Base-by-base conservation (phyloP, 2,329 filamentous ascomycete species). In the Thelonectria blattea region DNA sequence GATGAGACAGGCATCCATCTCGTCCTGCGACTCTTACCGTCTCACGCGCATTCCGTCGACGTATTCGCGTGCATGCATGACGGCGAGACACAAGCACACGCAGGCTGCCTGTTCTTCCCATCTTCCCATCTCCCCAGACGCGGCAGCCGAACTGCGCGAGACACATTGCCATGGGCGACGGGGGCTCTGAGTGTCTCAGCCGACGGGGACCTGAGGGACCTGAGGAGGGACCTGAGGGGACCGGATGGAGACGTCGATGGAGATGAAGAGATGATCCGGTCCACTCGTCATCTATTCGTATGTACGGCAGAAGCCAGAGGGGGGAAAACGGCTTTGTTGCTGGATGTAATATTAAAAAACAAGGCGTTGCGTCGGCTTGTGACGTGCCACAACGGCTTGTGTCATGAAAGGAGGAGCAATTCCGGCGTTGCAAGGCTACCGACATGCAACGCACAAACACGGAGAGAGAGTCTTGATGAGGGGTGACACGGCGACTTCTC, bases 151-250 rank as follows among this genome's bases (percentile, higher is more conserved):
- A 61, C 54, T 41, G 49, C 62, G 47, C 37, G 48, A 58, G 52
- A 60, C 46, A 46, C 52, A 70, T 69, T 70, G 68, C 58, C 66
- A 70, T 70, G 63, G 66, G 68, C 58, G 66, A 70, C 63, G 60
- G 60, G 67, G 60, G 32, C 27, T 5, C 5, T 56, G 41, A 64
- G 56, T 56, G 58, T 50, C 49, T 42, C 58, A 67, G 5, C 27
- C 5, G 59, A 62, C 61, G 61, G 56, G 43, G 20, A 27, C 50
- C 59, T 60, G 51, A 55, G 41, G 58, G 53, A 52, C 46, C 48
- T 20, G 37, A 60, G 49, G 65, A 34, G 62, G 52, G 63, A 32
- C 54, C 42, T 4, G 27, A 30, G 27, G 27, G 27, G 27, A 8
- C 27, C 52, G 47, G 59, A 56, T 56, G 52, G 52, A 50, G 57